Percentiles rank a stretch among this genome's conserved stretches.
Evolutionary conservation across 371 early-diverging fungal genomes (phyloP).

Genomic region (Saksenaea oblongispora): DNA sequence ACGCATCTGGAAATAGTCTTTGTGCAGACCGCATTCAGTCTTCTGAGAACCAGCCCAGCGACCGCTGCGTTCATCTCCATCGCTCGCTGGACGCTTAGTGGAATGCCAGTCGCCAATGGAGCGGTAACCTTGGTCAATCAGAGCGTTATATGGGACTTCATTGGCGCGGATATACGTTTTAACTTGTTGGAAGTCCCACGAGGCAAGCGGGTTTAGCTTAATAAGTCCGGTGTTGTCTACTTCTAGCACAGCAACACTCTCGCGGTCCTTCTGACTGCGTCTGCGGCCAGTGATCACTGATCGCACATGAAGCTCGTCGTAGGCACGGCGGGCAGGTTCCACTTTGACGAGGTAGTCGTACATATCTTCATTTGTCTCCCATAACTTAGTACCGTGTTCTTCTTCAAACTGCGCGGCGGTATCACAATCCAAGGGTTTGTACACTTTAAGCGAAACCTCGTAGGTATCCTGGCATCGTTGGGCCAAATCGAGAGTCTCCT

Average conservation of each 20-base stretch:
- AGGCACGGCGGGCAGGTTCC: conserved; percentile 90
- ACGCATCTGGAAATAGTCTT: conserved; percentile 92
- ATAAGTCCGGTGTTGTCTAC: conserved; percentile 80
- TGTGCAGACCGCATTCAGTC: conserved; percentile 93
- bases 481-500: conserved; percentile 84
- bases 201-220: conserved; percentile 88
- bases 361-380: conserved; percentile 78
- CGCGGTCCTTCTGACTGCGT: conserved; percentile 87
- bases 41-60: conserved; percentile 89
- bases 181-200: conserved; percentile 88
- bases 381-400: conserved; percentile 76
- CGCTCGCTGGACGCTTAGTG: conserved; percentile 68
- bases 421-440: conserved; percentile 65
- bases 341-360: conserved; percentile 94
- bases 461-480: conserved; percentile 67
- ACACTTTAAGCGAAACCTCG: conserved; percentile 72
- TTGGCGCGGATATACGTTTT: conserved; percentile 84
- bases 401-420: conserved; percentile 70
- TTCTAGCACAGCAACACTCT: conserved; percentile 77
- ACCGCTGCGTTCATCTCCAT: conserved; percentile 85
- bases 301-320: conserved; percentile 69
- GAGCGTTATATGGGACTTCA: conserved; percentile 87
- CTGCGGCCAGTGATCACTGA: conserved; percentile 91
- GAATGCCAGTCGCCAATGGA: conserved; percentile 94
- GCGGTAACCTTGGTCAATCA: conserved; percentile 89